These are phyloP conservation scores for Globisporangium takayamanum DNA, from an alignment of 352 stramenopile species.

Conservation along the genomic window DNA sequence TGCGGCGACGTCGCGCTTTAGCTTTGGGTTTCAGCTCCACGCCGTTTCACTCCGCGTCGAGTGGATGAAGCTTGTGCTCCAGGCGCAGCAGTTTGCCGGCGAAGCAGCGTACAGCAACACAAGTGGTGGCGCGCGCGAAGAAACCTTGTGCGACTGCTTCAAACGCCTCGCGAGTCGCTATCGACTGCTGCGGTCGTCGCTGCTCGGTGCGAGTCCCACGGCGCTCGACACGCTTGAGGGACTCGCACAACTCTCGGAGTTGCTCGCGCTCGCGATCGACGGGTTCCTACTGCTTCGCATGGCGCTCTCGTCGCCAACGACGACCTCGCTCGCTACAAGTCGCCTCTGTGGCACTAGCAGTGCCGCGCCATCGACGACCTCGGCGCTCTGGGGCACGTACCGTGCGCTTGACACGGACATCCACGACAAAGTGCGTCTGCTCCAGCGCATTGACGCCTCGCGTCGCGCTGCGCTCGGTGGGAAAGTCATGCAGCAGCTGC, in stretches of 20 bases:
- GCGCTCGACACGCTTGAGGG: constrained; percentile 25
- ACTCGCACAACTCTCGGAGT: constrained; percentile 17
- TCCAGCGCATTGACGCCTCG: constrained; percentile 16
- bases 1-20: constrained; percentile 26
- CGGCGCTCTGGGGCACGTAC: constrained; percentile 1
- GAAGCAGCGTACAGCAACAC: constrained; percentile 34
- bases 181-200: constrained; percentile 16
- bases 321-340: background rate
- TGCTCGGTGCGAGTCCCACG: constrained; percentile 21
- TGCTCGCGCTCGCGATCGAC: constrained; percentile 30
- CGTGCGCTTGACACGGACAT: constrained; percentile 15
- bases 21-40: constrained; percentile 39
- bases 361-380: background rate
- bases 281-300: constrained; percentile 23
- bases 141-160: constrained; percentile 19
- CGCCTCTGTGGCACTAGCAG: background rate
- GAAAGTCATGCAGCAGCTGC: constrained; percentile 30
- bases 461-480: constrained; percentile 24
- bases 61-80: constrained; percentile 38
- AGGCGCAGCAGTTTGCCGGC: constrained; percentile 35
- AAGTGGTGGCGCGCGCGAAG: constrained; percentile 17
- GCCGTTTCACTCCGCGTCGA: constrained; percentile 28
- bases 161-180: constrained; percentile 20
- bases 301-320: constrained; percentile 11
- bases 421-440: background rate